A percentile compares a stretch with the other conserved stretches of the same genome.
phyloP scores from a whole-genome alignment of 495 filamentous ascomycete species.

The Podospora comata region DNA sequence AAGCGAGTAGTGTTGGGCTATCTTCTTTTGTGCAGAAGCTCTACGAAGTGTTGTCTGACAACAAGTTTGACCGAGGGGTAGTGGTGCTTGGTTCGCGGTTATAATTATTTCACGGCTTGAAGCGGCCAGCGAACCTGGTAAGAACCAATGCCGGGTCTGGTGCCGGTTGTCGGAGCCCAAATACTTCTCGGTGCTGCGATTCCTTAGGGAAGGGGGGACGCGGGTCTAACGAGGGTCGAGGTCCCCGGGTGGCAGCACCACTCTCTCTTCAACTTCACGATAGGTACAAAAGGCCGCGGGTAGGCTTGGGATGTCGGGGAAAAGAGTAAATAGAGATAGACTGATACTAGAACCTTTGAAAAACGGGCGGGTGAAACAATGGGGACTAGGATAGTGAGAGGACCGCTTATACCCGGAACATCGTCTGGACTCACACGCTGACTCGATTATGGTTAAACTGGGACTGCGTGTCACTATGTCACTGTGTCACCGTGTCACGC shows the following conservation, averaged over 20 bases:
- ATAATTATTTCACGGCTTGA: background rate
- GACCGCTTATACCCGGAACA: constrained; percentile 24
- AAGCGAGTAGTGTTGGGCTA: background rate
- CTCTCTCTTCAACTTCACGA: constrained; percentile 1
- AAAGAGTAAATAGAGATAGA: background rate
- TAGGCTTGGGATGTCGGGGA: background rate
- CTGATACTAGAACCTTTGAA: constrained; percentile 1
- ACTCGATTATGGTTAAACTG: background rate
- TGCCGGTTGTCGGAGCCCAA: constrained; percentile 5
- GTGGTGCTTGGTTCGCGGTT: background rate
- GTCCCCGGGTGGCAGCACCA: background rate
- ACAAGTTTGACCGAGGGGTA: background rate
- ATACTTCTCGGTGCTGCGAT: background rate
- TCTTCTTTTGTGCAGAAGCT: background rate
- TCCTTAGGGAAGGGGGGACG: background rate
- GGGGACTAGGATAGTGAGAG: background rate
- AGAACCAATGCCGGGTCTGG: constrained; percentile 16
- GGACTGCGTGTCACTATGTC: background rate
- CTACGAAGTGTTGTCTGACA: background rate
- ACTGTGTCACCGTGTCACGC: background rate
- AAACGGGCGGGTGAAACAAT: background rate
- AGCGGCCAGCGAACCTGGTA: background rate
- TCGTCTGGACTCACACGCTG: background rate
- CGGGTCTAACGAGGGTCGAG: background rate
- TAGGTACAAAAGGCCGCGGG: background rate